Base-by-base conservation (phyloP, 768 basidiomycete genomes). In the Xerocomus brunneocitrinus region DNA sequence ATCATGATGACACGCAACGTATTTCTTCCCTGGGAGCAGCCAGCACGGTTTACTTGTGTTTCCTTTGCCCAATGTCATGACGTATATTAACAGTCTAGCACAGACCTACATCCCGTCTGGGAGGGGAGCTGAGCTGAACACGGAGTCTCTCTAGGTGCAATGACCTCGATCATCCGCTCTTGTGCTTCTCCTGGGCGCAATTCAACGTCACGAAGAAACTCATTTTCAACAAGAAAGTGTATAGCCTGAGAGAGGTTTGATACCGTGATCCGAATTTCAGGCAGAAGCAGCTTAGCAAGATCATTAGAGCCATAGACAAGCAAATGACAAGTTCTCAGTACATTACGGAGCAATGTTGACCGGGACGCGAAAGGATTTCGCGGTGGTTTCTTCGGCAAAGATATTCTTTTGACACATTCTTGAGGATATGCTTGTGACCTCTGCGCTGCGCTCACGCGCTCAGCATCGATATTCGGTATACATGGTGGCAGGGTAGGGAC, bases 171-270 rank as follows among this genome's bases (percentile, higher is more conserved):
- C 67, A 76, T 74, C 55, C 75, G 76, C 38, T 79, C 71, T 42
- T 80, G 74, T 4, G 86, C 86, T 67, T 92, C 82, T 0, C 95
- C 95, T 14, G 89, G 87, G 42, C 76, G 79, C 27, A 87, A 68
- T 68, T 97, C 95, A 2, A 95, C 91, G 30, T 80, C 80, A 42
- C 77, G 74, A 34, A 98, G 71, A 70, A 95, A 92, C 63, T 93
- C 85, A 58, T 98, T 97, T 56, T 89, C 88, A 1, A 91, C 92
- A 16, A 95, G 69, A 69, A 97, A 98, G 30, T 80, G 83, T 58
- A 97, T 90, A 5, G 90, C 91, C 67, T 98, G 95, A 0, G 93
- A 93, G 5, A 98, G 76, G 68, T 94, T 94, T 2, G 92, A 95
- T 4, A 94, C 79, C 0, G 94, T 95, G 58, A 89, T 77, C 28